Evolutionary conservation across 1,284 basidiomycete species (phyloP).

Genomic region (Microbotryum silenes-acaulis): DNA sequence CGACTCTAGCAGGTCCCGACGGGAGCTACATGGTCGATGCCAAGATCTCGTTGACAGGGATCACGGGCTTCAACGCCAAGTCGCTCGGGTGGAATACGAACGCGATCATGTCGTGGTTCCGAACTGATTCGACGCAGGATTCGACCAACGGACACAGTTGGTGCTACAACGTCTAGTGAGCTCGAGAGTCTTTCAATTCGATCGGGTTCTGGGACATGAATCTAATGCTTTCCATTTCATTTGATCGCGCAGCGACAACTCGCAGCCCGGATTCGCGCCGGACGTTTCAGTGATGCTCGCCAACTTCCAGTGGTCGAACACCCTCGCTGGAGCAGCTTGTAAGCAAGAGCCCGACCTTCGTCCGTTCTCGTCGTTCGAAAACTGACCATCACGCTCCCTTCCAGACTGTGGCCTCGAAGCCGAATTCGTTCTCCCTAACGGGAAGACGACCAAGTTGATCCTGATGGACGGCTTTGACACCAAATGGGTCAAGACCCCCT

Average conservation of each 20-base stretch:
- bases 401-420: constrained; percentile 15
- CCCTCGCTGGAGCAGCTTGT: not conserved
- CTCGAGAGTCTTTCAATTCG: no score
- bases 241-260: not conserved
- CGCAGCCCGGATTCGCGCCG: not conserved
- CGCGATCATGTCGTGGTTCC: constrained; percentile 1
- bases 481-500: not conserved
- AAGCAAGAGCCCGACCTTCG: not conserved
- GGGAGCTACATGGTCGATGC: no score
- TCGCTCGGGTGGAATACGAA: not conserved
- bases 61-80: no score
- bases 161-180: not conserved
- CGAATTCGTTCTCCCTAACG: not conserved
- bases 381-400: no score
- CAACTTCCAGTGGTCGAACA: not conserved
- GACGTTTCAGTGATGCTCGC: not conserved
- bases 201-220: not conserved
- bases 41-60: no score
- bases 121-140: not conserved
- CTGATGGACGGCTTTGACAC: not conserved
- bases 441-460: constrained; percentile 1
- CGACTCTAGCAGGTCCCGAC: no score
- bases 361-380: no score
- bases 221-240: not conserved
- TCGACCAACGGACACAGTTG: not conserved